Evolutionary conservation across 306 rosid genomes (phyloP).

Genomic region (peach (Prunus persica)): Prunus_persica_NCBIv2 NC_034015.1:175001-175500

Average conservation of each 20-base stretch:
- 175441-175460: no score
- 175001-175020: background rate
- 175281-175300: constrained; percentile 92
- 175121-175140: background rate
- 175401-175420: no score
- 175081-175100: no score
- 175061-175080: no score
- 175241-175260: constrained; percentile 76
- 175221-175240: constrained; percentile 98
- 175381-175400: no score
- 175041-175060: no score
- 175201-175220: constrained; percentile 79
- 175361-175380: no score
- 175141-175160: background rate
- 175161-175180: background rate
- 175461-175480: no score
- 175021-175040: no score
- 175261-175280: constrained; percentile 90
- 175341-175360: constrained; percentile 79
- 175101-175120: background rate
- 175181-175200: background rate
- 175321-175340: constrained; percentile 94
- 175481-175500: no score
- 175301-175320: constrained; percentile 97
- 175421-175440: no score